Percentiles rank a stretch among this genome's conserved stretches.
Evolutionary conservation across 768 basidiomycete genomes (phyloP).

Genomic region (Guyanaporus albipodus): DNA sequence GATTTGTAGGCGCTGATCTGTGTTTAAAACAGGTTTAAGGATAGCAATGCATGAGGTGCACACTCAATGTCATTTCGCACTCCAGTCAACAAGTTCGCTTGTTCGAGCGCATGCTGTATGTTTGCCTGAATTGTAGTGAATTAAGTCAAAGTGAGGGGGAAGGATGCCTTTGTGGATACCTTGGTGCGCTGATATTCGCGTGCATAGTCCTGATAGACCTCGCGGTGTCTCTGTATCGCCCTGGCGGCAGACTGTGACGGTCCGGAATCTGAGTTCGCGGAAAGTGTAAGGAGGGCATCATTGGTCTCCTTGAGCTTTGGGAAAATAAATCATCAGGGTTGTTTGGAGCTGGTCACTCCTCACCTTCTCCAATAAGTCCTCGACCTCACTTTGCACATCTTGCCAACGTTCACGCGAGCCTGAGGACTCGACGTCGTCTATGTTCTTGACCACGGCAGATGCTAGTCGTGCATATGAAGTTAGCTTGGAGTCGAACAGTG

Average conservation of each 20-base stretch:
- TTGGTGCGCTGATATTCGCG: conserved; percentile 85
- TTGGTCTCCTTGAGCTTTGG: conserved; percentile 81
- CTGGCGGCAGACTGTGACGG: conserved; percentile 84
- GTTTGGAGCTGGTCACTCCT: conserved; percentile 15
- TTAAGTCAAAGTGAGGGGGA: background rate
- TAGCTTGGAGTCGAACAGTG: conserved; percentile 86
- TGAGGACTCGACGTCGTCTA: conserved; percentile 61
- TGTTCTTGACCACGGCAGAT: conserved; percentile 52
- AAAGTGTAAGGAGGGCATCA: conserved; percentile 66
- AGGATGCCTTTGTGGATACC: conserved; percentile 37
- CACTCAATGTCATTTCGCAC: conserved; percentile 97
- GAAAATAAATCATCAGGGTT: conserved; percentile 7
- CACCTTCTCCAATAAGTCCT: conserved; percentile 84
- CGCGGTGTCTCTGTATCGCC: conserved; percentile 85
- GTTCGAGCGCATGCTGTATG: conserved; percentile 77
- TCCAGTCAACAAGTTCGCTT: conserved; percentile 82
- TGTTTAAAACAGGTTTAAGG: background rate
- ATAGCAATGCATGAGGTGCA: conserved; percentile 21
- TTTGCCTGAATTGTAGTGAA: conserved; percentile 52
- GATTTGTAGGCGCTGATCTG: conserved; percentile 80
- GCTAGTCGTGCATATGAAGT: conserved; percentile 88
- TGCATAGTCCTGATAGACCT: conserved; percentile 83
- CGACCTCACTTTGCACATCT: conserved; percentile 82
- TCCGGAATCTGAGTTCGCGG: conserved; percentile 57
- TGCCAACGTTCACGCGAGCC: conserved; percentile 71